Conservation (phyloP, 2,329 filamentous ascomycete species). For the Dissoconium aciculare region DNA sequence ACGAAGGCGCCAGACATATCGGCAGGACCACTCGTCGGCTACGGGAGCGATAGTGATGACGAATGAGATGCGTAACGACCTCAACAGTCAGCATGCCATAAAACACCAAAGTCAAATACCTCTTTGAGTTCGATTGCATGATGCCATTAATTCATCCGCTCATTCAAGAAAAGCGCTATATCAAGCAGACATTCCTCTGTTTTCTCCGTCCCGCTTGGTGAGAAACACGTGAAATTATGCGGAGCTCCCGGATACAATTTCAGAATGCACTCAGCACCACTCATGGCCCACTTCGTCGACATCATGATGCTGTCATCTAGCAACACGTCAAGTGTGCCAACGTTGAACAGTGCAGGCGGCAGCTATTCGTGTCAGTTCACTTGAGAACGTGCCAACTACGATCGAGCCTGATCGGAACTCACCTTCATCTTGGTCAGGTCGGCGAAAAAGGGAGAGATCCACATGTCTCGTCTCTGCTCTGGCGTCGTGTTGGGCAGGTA, state of each 20-base stretch:
- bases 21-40: conserved; percentile 65
- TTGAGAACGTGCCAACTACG: neutral
- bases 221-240: conserved; percentile 38
- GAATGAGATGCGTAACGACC: too few species aligned
- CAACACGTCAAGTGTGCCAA: conserved; percentile 40
- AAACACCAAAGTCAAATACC: too few species aligned
- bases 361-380: conserved; percentile 21
- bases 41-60: conserved; percentile 78
- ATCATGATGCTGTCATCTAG: conserved; percentile 40
- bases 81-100: too few species aligned
- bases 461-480: conserved; percentile 30
- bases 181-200: conserved; percentile 28
- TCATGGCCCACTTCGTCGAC: conserved; percentile 39
- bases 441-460: conserved; percentile 37
- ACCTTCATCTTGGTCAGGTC: conserved; percentile 25
- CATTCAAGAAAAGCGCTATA: conserved; percentile 27
- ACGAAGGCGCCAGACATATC: conserved; percentile 38
- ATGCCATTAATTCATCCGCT: conserved; percentile 4
- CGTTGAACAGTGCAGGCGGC: conserved; percentile 41
- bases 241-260: conserved; percentile 36
- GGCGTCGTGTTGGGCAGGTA: conserved; percentile 30
- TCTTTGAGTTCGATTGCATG: too few species aligned
- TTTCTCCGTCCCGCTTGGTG: conserved; percentile 21
- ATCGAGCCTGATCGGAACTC: neutral
- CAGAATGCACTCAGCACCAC: conserved; percentile 35